phyloP scores from a whole-genome alignment of 2,329 filamentous ascomycete genomes.

The Sclerotinia trifoliorum region DNA sequence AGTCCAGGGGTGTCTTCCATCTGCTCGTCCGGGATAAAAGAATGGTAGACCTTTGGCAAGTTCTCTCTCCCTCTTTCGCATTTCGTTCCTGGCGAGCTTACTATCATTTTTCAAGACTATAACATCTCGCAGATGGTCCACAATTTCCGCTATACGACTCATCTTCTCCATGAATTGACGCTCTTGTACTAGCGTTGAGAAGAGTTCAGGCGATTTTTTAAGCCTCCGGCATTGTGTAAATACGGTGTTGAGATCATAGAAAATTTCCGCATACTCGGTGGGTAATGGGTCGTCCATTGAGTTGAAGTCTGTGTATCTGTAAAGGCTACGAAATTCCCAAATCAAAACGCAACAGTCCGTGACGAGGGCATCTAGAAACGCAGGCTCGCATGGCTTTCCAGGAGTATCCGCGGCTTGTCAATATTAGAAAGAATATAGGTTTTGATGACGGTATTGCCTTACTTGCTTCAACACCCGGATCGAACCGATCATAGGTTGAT shows the following conservation, averaged over 20 bases:
- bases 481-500: background rate
- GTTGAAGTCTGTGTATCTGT: background rate
- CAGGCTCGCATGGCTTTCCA: slow-evolving; percentile 7
- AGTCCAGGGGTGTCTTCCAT: slow-evolving; percentile 21
- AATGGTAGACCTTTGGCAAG: slow-evolving; percentile 1
- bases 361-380: slow-evolving; percentile 1
- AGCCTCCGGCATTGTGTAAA: slow-evolving; percentile 22
- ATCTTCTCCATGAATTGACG: background rate
- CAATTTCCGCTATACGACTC: background rate
- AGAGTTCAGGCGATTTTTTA: slow-evolving; percentile 21
- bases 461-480: slow-evolving; percentile 3
- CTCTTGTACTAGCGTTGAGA: slow-evolving; percentile 6
- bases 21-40: slow-evolving; percentile 6
- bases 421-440: background rate
- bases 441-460: background rate
- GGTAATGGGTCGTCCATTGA: slow-evolving; percentile 7
- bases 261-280: background rate
- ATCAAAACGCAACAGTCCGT: slow-evolving; percentile 5
- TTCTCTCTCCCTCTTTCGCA: background rate
- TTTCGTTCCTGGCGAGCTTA: slow-evolving; percentile 2
- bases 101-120: background rate
- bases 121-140: background rate
- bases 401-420: background rate
- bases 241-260: slow-evolving; percentile 13
- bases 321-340: slow-evolving; percentile 1